Percentiles rank a stretch among this genome's conserved stretches.
Evolutionary conservation across 2,329 filamentous ascomycete genomes (phyloP).

Genomic region (Huntiella decipiens): DNA sequence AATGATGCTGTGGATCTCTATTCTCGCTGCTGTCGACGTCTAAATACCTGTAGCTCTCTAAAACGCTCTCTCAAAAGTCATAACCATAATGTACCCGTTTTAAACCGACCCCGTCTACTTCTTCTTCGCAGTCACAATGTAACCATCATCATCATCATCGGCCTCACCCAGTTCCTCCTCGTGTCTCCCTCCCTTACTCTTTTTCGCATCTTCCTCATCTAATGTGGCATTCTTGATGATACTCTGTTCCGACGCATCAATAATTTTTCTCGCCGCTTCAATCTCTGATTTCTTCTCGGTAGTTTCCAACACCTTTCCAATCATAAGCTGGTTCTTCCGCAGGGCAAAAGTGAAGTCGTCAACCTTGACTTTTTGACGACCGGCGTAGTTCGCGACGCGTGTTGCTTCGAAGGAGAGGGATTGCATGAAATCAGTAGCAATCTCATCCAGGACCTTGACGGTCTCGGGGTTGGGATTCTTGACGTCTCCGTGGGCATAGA

Average conservation of each 20-base stretch:
- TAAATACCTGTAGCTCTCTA: neutral
- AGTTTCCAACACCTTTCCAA: conserved; percentile 78
- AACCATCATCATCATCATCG: conserved; percentile 29
- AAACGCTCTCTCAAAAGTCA: neutral
- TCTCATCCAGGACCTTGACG: conserved; percentile 75
- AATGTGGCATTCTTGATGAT: conserved; percentile 32
- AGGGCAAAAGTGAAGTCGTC: conserved; percentile 95
- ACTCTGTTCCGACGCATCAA: conserved; percentile 47
- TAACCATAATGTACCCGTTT: too few species aligned
- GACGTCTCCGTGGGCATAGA: conserved; percentile 66
- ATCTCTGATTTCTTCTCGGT: conserved; percentile 76
- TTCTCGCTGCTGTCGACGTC: too few species aligned
- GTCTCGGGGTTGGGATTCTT: conserved; percentile 64
- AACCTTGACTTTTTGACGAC: conserved; percentile 91
- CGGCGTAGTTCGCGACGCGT: conserved; percentile 64
- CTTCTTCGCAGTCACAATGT: conserved; percentile 19
- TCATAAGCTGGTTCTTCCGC: conserved; percentile 62
- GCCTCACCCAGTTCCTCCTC: conserved; percentile 34
- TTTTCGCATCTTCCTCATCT: conserved; percentile 23
- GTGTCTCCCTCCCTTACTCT: conserved; percentile 16
- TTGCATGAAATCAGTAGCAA: conserved; percentile 91
- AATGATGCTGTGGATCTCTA: too few species aligned
- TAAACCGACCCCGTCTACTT: conserved; percentile 14
- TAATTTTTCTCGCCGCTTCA: conserved; percentile 61
- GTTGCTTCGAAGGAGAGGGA: conserved; percentile 83